A percentile compares a stretch with the other conserved stretches of the same genome.
These are phyloP conservation scores for Byssothecium circinans DNA, from an alignment of 2,329 filamentous ascomycete species.

Conservation along the genomic window DNA sequence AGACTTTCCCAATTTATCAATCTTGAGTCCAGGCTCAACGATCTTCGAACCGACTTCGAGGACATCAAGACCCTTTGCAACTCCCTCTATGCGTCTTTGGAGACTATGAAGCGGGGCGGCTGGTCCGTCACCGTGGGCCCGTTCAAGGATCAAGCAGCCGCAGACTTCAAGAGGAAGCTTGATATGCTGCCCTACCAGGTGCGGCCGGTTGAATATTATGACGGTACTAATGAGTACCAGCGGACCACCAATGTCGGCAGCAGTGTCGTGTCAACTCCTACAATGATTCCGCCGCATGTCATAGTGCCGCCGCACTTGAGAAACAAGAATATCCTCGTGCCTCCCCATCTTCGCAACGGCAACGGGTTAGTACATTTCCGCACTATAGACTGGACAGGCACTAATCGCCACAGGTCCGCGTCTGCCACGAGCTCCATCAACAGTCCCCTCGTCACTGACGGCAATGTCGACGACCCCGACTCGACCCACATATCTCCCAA, in stretches of 20 bases:
- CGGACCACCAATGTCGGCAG: conserved; percentile 7
- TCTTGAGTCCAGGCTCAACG: conserved; percentile 19
- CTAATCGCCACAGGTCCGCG: background rate
- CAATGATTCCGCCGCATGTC: background rate
- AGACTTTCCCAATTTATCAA: conserved; percentile 14
- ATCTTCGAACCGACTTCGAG: conserved; percentile 18
- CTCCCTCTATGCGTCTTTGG: conserved; percentile 21
- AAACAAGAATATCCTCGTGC: conserved; percentile 9
- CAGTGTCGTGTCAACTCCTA: background rate
- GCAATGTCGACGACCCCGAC: conserved; percentile 18
- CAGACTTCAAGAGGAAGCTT: conserved; percentile 18
- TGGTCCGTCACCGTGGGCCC: conserved; percentile 22
- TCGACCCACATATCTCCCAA: conserved; percentile 1
- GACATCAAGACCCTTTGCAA: conserved; percentile 18
- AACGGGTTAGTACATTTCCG: conserved; percentile 8
- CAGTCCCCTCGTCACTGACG: conserved; percentile 20
- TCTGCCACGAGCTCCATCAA: background rate
- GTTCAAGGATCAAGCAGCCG: conserved; percentile 15
- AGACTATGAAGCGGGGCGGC: conserved; percentile 20
- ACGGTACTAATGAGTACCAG: conserved; percentile 8
- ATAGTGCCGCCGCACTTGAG: conserved; percentile 9
- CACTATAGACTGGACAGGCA: background rate
- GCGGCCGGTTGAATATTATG: conserved; percentile 5
- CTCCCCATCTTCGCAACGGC: conserved; percentile 20
- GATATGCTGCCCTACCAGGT: conserved; percentile 18